Evolutionary conservation across 129 eudicot genomes (phyloP), one percentile per base, ranked within the genome.

Genomic region (Dittrichia graveolens): DNA sequence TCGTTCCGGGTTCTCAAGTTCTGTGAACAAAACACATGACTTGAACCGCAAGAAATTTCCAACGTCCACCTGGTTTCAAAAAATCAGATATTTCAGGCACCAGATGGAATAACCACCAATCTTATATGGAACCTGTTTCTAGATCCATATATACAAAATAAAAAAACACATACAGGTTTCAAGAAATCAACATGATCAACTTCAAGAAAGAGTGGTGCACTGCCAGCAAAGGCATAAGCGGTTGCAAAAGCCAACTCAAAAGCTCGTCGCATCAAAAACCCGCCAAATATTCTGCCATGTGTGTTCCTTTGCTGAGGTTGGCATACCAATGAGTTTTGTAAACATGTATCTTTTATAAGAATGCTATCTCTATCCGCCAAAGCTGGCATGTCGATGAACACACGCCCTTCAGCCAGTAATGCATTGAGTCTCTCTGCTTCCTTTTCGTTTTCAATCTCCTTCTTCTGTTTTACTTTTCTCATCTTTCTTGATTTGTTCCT

Each of bases 151-250:
- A 47, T 34, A 6, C 10, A 59, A 56, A 56, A 71, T 11, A 3
- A 2, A 3, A 3, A 37, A 37, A 71, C 3, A 85, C 98, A 87
- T 78, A 90, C 96, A 49, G 98, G 98, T 73, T 87, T 93, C 76
- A 93, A 81, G 81, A 93, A 93, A 79, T 93, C 95, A 35, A 93
- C 98, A 82, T 93, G 98, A 77, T 93, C 98, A 61, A 93, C 96
- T 74, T 93, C 96, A 57, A 89, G 79, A 84, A 89, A 93, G 75
- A 85, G 52, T 5, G 98, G 98, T 5, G 92, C 87, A 59, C 83
- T 85, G 6, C 98, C 98, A 63, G 92, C 96, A 85, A 93, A 93
- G 8, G 98, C 75, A 74, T 93, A 93, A 67, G 92, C 96, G 13
- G 98, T 93, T 55, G 98, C 88, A 86, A 79, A 93, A 54, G 89